Base-by-base conservation (phyloP, 2,329 filamentous ascomycete genomes). In the Paracoccidioides brasiliensis region DNA sequence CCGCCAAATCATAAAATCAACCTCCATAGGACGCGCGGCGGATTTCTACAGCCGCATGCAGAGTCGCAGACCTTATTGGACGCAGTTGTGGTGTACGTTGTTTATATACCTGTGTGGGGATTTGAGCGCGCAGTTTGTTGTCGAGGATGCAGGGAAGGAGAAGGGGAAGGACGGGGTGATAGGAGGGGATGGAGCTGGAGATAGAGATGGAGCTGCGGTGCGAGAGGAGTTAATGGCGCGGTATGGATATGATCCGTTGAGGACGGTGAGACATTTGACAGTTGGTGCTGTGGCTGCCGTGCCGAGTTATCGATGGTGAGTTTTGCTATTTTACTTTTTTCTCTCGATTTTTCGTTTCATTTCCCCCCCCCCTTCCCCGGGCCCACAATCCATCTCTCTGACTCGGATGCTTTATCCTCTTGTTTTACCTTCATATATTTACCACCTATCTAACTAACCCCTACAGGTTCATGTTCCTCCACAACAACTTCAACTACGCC, bases 21-120 rank as follows among this genome's bases (percentile, higher is more conserved):
- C 67, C 14, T 64, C 67, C 3, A n/a, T 71, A 12, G 71, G 71
- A 9, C 65, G 60, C 42, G 56, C 70, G 5, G 70, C 66, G 7
- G 58, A 64, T 42, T 68, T 67, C 58, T 95, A 93, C 67, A 83
- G 80, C 14, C 79, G 83, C 28, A 80, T 83, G 49, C 89, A 95
- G 71, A 75, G 80, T 53, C 78, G 79, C 52, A 76, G 84, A 52
- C 90, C 91, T 0, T 87, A 88, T 65, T 72, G 79, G n/a, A 94
- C 88, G 8, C 90, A 96, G 73, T 69, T 95, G 58, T 76, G 78
- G 60, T 89, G 81, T 62, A 83, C 86, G 44, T 70, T 95, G 48
- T 76, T 88, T 42, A 88, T 95, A 57, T 95, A 90, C 66, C 77
- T 90, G 42, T 78, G 81, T 52, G 88, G 86, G 7, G 90, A 95